A percentile compares a stretch with the other conserved stretches of the same genome.
These are phyloP conservation scores for Aspergillus jensenii DNA, from an alignment of 2,329 filamentous ascomycete genomes.

Conservation along the genomic window DNA sequence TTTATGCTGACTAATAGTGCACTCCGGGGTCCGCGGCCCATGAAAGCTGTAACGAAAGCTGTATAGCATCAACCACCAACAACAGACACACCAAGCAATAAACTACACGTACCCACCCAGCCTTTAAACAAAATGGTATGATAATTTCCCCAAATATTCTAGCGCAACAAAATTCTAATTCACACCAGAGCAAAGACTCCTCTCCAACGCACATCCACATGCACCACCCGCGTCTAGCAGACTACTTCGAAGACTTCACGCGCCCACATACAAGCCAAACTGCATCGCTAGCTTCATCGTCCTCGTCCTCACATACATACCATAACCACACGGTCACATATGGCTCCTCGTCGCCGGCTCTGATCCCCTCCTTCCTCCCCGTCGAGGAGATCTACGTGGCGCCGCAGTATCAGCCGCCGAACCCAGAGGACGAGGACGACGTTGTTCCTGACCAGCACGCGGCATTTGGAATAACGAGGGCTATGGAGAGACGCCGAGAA, in stretches of 20 bases:
- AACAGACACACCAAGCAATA: background rate
- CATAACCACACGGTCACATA: slow-evolving; percentile 26
- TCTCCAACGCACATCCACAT: slow-evolving; percentile 50
- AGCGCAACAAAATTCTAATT: background rate
- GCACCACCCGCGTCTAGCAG: slow-evolving; percentile 48
- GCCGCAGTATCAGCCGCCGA: slow-evolving; percentile 61
- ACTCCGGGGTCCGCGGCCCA: no score
- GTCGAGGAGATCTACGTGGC: slow-evolving; percentile 62
- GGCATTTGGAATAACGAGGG: slow-evolving; percentile 64
- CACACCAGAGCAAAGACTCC: slow-evolving; percentile 49
- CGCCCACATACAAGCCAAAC: slow-evolving; percentile 40
- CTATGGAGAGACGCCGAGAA: slow-evolving; percentile 56
- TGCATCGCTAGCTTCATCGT: slow-evolving; percentile 12
- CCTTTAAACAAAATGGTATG: background rate
- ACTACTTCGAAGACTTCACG: slow-evolving; percentile 53
- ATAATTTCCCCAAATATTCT: background rate
- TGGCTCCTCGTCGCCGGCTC: slow-evolving; percentile 31
- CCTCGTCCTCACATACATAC: slow-evolving; percentile 15
- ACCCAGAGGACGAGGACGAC: slow-evolving; percentile 67
- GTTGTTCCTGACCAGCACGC: slow-evolving; percentile 68
- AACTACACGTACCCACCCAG: background rate
- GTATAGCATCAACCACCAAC: background rate
- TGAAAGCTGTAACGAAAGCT: background rate
- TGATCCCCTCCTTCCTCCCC: slow-evolving; percentile 46
- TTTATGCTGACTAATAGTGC: background rate